phyloP scores from a whole-genome alignment of 1,284 basidiomycete genomes.

The Ustilago bromivora region DNA sequence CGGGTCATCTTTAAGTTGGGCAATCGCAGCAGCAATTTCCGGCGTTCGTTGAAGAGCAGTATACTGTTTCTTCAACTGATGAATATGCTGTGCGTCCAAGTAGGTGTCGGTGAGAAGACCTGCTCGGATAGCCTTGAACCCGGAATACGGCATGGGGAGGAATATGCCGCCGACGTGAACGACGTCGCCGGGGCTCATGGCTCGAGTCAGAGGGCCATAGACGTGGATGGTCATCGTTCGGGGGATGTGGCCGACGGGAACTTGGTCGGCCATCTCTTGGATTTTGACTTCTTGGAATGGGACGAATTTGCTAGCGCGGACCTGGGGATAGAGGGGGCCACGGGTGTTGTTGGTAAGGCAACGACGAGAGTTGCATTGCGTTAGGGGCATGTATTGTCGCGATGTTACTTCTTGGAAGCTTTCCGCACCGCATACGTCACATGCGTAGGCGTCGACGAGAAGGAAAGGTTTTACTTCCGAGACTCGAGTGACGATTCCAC shows the following conservation, averaged over 20 bases:
- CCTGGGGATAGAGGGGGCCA: constrained; percentile 97
- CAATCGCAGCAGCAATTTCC: constrained; percentile 80
- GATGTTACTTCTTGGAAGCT: constrained; percentile 98
- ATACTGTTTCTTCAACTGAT: constrained; percentile 98
- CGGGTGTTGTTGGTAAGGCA: constrained; percentile 89
- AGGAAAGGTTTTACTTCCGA: constrained; percentile 98
- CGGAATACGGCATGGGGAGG: constrained; percentile 88
- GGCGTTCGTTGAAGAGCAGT: constrained; percentile 91
- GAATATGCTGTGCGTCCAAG: constrained; percentile 88
- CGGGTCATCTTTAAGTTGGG: constrained; percentile 80
- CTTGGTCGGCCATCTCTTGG: constrained; percentile 99
- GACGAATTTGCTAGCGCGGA: constrained; percentile 93
- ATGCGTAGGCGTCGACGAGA: constrained; percentile 97
- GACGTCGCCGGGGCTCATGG: constrained; percentile 95
- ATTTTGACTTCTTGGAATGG: constrained; percentile 99
- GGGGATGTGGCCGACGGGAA: constrained; percentile 98
- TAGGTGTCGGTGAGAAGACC: constrained; percentile 97
- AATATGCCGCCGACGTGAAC: constrained; percentile 91
- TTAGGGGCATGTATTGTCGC: constrained; percentile 89
- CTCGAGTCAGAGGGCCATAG: constrained; percentile 87
- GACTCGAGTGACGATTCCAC: constrained; percentile 97
- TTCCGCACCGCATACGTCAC: constrained; percentile 96
- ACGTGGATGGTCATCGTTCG: constrained; percentile 97
- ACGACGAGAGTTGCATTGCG: constrained; percentile 78
- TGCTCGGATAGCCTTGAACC: constrained; percentile 88